Evolutionary conservation across 106 monocot genomes (phyloP).

Genomic region (Acorus calamus): DNA sequence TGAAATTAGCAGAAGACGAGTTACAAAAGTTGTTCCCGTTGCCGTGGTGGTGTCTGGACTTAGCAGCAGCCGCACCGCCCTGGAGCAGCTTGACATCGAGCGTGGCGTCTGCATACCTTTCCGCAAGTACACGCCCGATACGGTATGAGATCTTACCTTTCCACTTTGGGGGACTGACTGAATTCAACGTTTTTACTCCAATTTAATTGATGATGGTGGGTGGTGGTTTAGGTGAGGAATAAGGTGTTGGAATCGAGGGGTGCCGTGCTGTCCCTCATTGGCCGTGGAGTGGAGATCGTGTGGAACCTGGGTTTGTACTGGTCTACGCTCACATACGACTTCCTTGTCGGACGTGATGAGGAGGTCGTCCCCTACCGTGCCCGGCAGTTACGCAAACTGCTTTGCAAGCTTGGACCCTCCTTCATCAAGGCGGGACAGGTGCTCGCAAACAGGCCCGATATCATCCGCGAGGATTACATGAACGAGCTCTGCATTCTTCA

Average conservation of each 20-base stretch:
- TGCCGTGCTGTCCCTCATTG: conserved; percentile 46
- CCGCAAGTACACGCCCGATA: conserved; percentile 77
- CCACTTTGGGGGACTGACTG: no score
- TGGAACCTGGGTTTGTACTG: conserved; percentile 86
- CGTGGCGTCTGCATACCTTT: conserved; percentile 94
- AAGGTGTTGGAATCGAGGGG: conserved; percentile 75
- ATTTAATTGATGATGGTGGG: no score
- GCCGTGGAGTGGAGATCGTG: conserved; percentile 75
- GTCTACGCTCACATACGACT: conserved; percentile 83
- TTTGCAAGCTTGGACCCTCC: conserved; percentile 85
- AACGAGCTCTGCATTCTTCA: conserved; percentile 98
- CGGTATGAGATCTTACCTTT: conserved; percentile 17
- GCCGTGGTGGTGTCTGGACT: no score
- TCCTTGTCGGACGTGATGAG: conserved; percentile 73
- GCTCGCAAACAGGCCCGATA: conserved; percentile 95
- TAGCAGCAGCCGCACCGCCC: conserved; percentile 34
- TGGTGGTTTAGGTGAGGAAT: conserved; percentile 39
- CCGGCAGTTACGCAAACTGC: conserved; percentile 83
- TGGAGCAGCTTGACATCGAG: conserved; percentile 98
- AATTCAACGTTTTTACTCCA: no score
- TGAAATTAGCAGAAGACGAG: no score
- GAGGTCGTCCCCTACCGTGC: conserved; percentile 95
- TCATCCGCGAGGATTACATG: conserved; percentile 98
- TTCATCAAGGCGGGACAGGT: conserved; percentile 99
- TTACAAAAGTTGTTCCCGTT: no score